Evolutionary conservation across 2,329 filamentous ascomycete genomes (phyloP), one percentile per base, ranked within the genome.

Genomic region (Epichloe coenophiala): DNA sequence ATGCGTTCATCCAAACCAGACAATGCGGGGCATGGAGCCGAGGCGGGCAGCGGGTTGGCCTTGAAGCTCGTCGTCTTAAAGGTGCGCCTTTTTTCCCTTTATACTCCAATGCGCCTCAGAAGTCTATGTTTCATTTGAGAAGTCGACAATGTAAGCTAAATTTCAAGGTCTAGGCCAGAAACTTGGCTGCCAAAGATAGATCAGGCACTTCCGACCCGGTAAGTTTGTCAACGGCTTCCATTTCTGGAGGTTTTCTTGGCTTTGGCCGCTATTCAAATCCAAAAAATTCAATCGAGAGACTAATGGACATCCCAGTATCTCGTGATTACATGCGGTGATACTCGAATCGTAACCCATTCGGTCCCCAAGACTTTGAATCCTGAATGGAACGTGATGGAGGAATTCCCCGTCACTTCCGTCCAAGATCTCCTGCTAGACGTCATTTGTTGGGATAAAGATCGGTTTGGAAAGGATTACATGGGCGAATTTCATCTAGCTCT

Each of bases 381-480:
- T 31, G 88, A 95, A 78, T 98, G 93, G 93, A 95, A 96, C 69
- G 86, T 89, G 59, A 81, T 83, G 40, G 87, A 94, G 67, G 84
- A 95, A 57, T 76, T 57, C 87, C 87, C 90, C 52, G 75, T 98
- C 58, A 76, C 78, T 53, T 85, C 86, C 44, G 76, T 84, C 54
- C 80, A 87, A 58, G 81, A 77, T 65, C 79, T 94, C 15, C 73
- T 96, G 41, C 78, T 98, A 58, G 88, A 95, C 64, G 87, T 84
- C 57, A 87, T 90, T 55, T 96, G 90, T 74, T 98, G 93, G 93
- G 93, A 98, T 70, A 96, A 96, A 71, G 93, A 98, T 69, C 83
- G 91, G 44, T 95, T 98, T 64, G 86, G 89, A 58, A 97, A 96
- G 66, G 93, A 97, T 64, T 98, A 97, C 67, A 80, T 98, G 72